phyloP scores from a whole-genome alignment of 2,329 filamentous ascomycete genomes.

The Cytospora paraplurivora region DNA sequence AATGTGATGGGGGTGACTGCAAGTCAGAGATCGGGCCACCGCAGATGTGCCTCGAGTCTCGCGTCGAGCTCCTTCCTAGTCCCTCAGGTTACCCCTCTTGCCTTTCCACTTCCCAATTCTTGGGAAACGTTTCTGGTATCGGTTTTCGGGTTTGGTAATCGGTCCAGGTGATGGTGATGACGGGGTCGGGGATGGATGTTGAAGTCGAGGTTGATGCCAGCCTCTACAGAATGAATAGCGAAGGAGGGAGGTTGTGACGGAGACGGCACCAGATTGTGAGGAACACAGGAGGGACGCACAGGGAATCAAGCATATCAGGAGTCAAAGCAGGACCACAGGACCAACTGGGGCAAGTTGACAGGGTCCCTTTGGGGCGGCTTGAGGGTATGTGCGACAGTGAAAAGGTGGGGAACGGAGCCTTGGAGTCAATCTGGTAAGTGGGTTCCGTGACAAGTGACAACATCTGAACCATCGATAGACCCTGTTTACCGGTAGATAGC shows the following conservation, averaged over 20 bases:
- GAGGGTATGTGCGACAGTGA: neutral
- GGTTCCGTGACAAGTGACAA: no score
- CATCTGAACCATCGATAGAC: no score
- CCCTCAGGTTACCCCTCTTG: neutral
- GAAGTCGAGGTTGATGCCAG: conserved; percentile 7
- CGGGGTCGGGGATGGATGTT: conserved; percentile 2
- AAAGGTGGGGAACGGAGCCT: neutral
- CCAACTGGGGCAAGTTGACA: neutral
- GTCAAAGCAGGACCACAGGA: neutral
- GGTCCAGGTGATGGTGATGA: neutral
- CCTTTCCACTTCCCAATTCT: conserved; percentile 9
- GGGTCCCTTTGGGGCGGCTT: no score
- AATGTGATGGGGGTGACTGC: conserved; percentile 5
- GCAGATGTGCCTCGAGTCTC: conserved; percentile 17
- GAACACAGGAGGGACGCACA: conserved; percentile 21
- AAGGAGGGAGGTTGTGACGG: conserved; percentile 9
- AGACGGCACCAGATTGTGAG: conserved; percentile 14
- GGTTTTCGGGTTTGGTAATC: neutral
- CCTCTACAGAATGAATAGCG: conserved; percentile 36
- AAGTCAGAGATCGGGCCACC: conserved; percentile 3
- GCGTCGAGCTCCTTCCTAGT: conserved; percentile 11
- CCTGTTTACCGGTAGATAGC: no score
- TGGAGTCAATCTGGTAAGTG: no score
- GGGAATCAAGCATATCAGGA: conserved; percentile 6
- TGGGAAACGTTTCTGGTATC: neutral